Percentiles rank a stretch among this genome's conserved stretches.
Evolutionary conservation across 2,329 filamentous ascomycete species (phyloP).

Genomic region (Sporothrix pallida): DNA sequence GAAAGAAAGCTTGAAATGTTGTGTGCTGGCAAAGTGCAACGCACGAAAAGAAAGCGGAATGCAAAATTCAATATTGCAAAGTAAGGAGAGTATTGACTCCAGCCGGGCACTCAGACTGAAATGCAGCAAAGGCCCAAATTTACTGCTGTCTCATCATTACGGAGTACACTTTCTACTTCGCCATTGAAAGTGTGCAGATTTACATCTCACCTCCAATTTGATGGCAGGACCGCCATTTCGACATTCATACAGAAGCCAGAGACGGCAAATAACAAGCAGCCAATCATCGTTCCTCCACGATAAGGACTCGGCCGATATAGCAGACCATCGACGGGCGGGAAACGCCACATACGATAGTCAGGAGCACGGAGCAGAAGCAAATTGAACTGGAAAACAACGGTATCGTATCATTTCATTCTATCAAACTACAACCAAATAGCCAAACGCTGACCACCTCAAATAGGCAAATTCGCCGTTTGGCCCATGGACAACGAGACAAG

Average conservation of each 20-base stretch:
- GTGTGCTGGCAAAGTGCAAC: not conserved
- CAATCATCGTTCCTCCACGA: not conserved
- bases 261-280: not conserved
- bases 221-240: no score
- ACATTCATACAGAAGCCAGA: no score
- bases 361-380: no score
- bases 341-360: not conserved
- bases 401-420: not conserved
- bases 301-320: not conserved
- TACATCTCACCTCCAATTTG: no score
- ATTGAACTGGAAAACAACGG: not conserved
- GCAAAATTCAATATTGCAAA: no score
- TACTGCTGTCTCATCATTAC: no score
- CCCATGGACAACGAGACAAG: not conserved
- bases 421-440: conserved; percentile 7
- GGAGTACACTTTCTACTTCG: no score
- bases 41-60: not conserved
- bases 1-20: not conserved
- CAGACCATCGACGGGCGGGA: not conserved
- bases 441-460: conserved; percentile 6
- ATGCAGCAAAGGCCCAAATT: no score
- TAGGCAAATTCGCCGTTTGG: not conserved
- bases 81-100: no score
- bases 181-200: no score
- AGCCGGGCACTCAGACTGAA: no score